Evolutionary conservation across 805 yeast species (phyloP), one percentile per base, ranked within the genome.

Genomic region (Torulaspora quercuum): DNA sequence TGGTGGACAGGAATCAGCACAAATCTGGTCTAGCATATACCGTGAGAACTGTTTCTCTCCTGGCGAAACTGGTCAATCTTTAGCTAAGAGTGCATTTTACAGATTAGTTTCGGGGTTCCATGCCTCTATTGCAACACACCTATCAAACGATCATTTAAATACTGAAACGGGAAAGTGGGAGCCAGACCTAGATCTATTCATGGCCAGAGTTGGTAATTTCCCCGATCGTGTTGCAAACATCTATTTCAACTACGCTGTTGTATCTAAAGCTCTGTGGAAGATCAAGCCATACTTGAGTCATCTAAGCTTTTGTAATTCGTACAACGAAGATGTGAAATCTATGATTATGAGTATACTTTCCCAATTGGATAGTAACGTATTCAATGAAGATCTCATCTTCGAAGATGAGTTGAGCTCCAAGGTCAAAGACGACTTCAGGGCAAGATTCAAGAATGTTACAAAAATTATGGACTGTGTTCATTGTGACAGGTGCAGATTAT

Each of bases 401-500:
- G 54, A 70, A 41, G 73, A 70, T 26, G 70, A 72, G 23, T 51
- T 58, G n/a, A 55, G 55, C 35, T 52, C 59, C 3, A 64, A 61
- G 2, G 70, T 90, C 40, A 92, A 92, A 53, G 80, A 81, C 45
- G 97, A 92, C 52, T 89, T 92, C 66, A 75, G 90, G 44, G 63
- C 74, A 24, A 80, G 95, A 35, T 94, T 92, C 61, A 80, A 78
- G 55, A 92, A 92, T 57, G 94, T 92, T 15, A 80, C 95, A 13
- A 81, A 85, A 33, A 78, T 92, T 28, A 92, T 92, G 97, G 96
- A 90, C 61, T 92, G 99, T 67, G 97, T 92, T 25, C 97, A 95
- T 24, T 92, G 99, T 68, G 98, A 92, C 59, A 73, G 97, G 57
- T 92, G 99, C 62, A 76, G 97, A 53, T 69, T 92, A 63, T 92